These are phyloP conservation scores for Barnettozyma populi DNA, from an alignment of 805 yeast genomes.

Conservation along the genomic window DNA sequence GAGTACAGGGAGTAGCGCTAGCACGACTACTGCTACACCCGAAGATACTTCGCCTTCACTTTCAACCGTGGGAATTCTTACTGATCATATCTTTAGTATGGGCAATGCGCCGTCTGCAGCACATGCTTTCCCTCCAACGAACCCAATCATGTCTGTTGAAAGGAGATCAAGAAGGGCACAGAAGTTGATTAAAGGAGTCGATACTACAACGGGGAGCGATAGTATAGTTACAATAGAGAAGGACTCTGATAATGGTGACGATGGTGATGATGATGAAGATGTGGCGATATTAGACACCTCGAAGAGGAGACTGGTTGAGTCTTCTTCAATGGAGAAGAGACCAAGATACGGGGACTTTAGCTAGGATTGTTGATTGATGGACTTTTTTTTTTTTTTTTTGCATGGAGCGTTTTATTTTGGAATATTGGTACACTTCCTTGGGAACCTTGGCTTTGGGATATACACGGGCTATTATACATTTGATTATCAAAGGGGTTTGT, in stretches of 20 bases:
- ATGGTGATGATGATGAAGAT: background rate
- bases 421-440: background rate
- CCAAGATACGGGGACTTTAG: background rate
- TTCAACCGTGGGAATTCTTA: slow-evolving; percentile 5
- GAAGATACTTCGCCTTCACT: background rate
- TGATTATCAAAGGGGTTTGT: background rate
- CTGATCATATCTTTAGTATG: slow-evolving; percentile 17
- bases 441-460: background rate
- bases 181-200: background rate
- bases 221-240: background rate
- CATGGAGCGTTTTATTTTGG: background rate
- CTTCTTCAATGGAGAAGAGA: slow-evolving; percentile 2
- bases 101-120: background rate
- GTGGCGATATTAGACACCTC: slow-evolving; percentile 1
- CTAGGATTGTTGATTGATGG: background rate
- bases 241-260: background rate
- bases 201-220: background rate
- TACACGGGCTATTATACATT: background rate
- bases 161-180: slow-evolving; percentile 5
- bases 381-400: background rate
- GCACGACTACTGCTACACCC: background rate
- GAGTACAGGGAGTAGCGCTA: background rate
- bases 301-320: background rate
- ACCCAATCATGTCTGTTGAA: slow-evolving; percentile 15
- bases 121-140: slow-evolving; percentile 19